Evolutionary conservation across 441 rosid species (phyloP).

Genomic region (Melastoma candidum): DNA sequence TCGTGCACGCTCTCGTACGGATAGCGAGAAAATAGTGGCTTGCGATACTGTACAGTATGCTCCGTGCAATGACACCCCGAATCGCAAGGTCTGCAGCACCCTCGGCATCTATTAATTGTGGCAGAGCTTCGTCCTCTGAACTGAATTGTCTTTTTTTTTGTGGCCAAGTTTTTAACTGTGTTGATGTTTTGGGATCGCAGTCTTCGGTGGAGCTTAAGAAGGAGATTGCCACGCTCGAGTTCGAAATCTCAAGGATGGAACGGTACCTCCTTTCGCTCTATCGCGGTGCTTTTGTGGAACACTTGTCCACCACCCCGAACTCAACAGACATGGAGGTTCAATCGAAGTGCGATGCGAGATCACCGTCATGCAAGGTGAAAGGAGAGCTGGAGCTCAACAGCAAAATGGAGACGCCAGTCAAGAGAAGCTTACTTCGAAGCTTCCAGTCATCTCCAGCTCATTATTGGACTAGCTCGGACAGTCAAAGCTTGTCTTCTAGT

Average conservation of each 20-base stretch:
- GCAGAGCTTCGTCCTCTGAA: background rate
- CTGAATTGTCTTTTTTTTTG: background rate
- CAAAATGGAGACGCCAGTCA: slow-evolving; percentile 20
- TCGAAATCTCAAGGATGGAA: slow-evolving; percentile 56
- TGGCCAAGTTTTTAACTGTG: background rate
- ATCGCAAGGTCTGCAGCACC: slow-evolving; percentile 23
- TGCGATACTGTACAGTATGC: slow-evolving; percentile 19
- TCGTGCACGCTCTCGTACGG: slow-evolving; percentile 20
- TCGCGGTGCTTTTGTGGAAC: slow-evolving; percentile 59
- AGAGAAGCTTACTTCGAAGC: slow-evolving; percentile 16
- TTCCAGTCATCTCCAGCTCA: slow-evolving; percentile 36
- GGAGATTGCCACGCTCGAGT: slow-evolving; percentile 65
- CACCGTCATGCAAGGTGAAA: slow-evolving; percentile 15
- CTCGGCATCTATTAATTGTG: background rate
- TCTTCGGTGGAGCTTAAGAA: slow-evolving; percentile 49
- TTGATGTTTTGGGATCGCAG: slow-evolving; percentile 22
- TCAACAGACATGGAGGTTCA: slow-evolving; percentile 12
- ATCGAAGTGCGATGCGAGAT: slow-evolving; percentile 19
- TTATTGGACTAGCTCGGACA: slow-evolving; percentile 27
- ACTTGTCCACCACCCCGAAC: slow-evolving; percentile 24
- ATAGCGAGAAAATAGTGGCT: slow-evolving; percentile 15
- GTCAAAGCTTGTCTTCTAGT: slow-evolving; percentile 27
- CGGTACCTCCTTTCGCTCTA: slow-evolving; percentile 60
- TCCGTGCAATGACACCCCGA: slow-evolving; percentile 21
- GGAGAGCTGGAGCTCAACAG: slow-evolving; percentile 18